A percentile compares a stretch with the other conserved stretches of the same genome.
Conservation (phyloP, 2,329 filamentous ascomycete species). For the Byssoonygena ceratinophila region DNA sequence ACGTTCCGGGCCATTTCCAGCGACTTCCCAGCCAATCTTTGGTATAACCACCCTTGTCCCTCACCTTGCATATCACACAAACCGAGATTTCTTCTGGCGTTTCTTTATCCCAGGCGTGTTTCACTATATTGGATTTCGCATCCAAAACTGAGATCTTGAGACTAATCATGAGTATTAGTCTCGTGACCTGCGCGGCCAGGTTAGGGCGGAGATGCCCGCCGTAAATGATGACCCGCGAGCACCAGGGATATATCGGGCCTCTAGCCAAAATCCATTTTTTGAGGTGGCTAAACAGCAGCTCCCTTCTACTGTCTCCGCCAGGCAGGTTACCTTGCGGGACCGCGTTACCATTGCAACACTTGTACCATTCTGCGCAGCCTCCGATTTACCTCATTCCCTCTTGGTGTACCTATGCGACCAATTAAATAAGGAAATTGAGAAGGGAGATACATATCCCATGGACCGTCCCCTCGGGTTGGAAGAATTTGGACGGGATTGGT, state of each 20-base stretch:
- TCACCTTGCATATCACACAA: background rate
- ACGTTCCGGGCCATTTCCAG: background rate
- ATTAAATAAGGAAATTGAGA: conserved; percentile 81
- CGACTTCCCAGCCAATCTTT: background rate
- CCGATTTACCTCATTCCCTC: conserved; percentile 64
- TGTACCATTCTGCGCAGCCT: conserved; percentile 66
- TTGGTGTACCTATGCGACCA: conserved; percentile 70
- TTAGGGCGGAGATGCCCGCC: conserved; percentile 51
- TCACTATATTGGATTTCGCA: background rate
- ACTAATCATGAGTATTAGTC: conserved; percentile 17
- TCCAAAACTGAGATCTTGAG: conserved; percentile 4
- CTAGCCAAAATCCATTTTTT: conserved; percentile 56
- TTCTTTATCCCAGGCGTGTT: background rate
- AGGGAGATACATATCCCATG: conserved; percentile 88
- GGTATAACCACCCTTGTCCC: conserved; percentile 7
- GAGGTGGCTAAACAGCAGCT: conserved; percentile 52
- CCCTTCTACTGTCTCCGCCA: conserved; percentile 58
- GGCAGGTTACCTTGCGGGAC: conserved; percentile 72
- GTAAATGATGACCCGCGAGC: conserved; percentile 66
- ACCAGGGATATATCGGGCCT: conserved; percentile 59
- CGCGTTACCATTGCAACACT: conserved; percentile 74
- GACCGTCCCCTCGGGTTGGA: conserved; percentile 62
- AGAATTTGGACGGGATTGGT: conserved; percentile 75
- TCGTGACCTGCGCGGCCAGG: conserved; percentile 17
- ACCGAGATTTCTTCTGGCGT: background rate